Base-by-base conservation (phyloP, 768 basidiomycete species). In the Tricholoma terreum region DNA sequence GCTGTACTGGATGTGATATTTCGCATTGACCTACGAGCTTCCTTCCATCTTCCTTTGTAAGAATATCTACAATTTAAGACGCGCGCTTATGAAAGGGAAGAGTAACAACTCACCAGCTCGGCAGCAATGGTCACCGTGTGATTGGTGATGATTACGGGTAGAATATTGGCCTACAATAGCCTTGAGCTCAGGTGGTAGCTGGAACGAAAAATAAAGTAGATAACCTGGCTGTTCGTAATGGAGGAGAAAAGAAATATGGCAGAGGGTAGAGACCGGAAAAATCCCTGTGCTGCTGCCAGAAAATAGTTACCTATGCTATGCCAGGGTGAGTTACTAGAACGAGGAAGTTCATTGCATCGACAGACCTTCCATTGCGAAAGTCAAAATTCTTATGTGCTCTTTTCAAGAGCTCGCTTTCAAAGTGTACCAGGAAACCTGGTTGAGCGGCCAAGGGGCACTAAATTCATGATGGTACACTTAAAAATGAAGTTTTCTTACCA, bases 71-170 rank as follows among this genome's bases (percentile, higher is more conserved):
- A 10, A 31, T 11, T 31, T 22, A 31, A 17, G 11, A 12, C 9
- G 8, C 22, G n/a, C 38, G 38, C n/a, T 40, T 17, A n/a, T 54
- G 9, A 30, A 14, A 40, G 45, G 58, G 59, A 45, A 50, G 34
- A 48, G 36, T 34, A 12, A 73, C 65, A 27, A 84, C 90, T 65
- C n/a, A 78, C 78, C 57, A 96, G 79, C 71, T 95, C 89, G 21
- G 89, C 93, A 36, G 94, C 92, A 60, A 98, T 94, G 12, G 94
- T 97, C n/a, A 94, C 92, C 0, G 90, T 94, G 69, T 93, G 92
- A 70, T 93, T 95, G 11, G 95, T 98, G 38, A 95, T 85, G 61
- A 98, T 89, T 3, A 87, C 92, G 0, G 95, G 95, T 2, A 96
- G 75, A 56, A 98, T 95, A 58, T 87, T 83, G 10, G 91, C 87